Conservation (phyloP, 129 eudicot genomes). For the Artemisia argyi region DNA sequence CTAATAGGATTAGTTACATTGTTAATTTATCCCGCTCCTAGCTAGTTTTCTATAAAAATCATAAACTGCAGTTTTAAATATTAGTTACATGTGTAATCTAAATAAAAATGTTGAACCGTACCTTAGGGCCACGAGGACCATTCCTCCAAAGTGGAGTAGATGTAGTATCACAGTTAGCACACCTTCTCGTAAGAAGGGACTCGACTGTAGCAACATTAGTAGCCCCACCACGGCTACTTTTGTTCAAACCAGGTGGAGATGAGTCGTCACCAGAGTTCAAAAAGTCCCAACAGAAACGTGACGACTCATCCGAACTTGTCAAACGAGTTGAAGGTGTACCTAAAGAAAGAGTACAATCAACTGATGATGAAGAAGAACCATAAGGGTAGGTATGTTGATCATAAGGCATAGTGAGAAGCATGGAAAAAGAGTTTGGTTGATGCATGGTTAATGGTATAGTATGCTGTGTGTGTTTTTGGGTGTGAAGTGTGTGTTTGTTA, state of each 20-base stretch:
- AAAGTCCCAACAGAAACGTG: constrained; percentile 77
- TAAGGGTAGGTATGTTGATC: constrained; percentile 46
- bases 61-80: not conserved
- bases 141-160: constrained; percentile 99
- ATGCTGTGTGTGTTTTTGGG: not conserved
- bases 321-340: constrained; percentile 73
- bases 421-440: constrained; percentile 43
- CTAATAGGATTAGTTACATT: too few species aligned
- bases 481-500: constrained; percentile 20
- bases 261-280: constrained; percentile 38
- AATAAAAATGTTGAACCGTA: not conserved
- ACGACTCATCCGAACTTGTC: constrained; percentile 23
- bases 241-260: constrained; percentile 23
- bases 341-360: constrained; percentile 90
- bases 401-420: constrained; percentile 50
- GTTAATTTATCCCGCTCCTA: too few species aligned
- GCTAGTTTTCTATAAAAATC: too few species aligned
- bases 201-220: constrained; percentile 35
- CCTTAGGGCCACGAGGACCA: constrained; percentile 99
- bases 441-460: constrained; percentile 22
- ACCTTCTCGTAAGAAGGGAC: constrained; percentile 73
- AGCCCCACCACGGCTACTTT: constrained; percentile 13
- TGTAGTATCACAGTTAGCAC: constrained; percentile 98
- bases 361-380: constrained; percentile 41
- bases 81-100: not conserved